Evolutionary conservation across 768 basidiomycete genomes (phyloP), one percentile per base, ranked within the genome.

Genomic region (Podaxis rugospora): DNA sequence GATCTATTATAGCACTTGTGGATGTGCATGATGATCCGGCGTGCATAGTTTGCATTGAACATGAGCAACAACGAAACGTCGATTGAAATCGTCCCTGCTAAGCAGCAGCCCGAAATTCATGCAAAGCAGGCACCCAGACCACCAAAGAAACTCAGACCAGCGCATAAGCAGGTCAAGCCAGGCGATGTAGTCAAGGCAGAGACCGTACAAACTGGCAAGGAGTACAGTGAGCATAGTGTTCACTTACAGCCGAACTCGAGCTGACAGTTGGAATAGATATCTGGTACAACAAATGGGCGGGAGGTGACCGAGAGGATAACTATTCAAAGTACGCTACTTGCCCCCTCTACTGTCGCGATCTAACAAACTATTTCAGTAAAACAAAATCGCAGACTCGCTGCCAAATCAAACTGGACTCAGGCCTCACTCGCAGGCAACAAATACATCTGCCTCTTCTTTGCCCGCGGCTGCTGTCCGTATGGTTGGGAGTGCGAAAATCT

Each of bases 241-340:
- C 10, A 28, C 28, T 32, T 16, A 44, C 49, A 3, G 46, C 18
- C 50, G 46, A 40, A 37, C 47, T 3, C 32, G 44, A 35, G 16
- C 40, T 62, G 10, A 54, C 36, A 56, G 36, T 64, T 65, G 65
- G 55, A 57, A 46, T 62, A 91, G 92, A 99, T 74, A 91, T 96
- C 55, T 99, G 97, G 96, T 98, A 96, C 72, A 95, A 98, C 75
- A 96, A 97, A 76, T 98, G 96, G 96, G 97, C 97, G n/a, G 97
- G 97, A 57, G 97, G 96, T 59, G 97, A 99, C 72, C 85, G 93
- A 32, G 97, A 98, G 72, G 96, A 99, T 71, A 90, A 85, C 61
- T 94, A 98, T 71, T 95, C 95, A 37, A 96, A 94, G 95, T 94
- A 65, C 61, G 89, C 63, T 13, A 55, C 16, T 21, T 25, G 13